Conservation (phyloP, 768 basidiomycete genomes). For the Macrolepiota fuliginosa region DNA sequence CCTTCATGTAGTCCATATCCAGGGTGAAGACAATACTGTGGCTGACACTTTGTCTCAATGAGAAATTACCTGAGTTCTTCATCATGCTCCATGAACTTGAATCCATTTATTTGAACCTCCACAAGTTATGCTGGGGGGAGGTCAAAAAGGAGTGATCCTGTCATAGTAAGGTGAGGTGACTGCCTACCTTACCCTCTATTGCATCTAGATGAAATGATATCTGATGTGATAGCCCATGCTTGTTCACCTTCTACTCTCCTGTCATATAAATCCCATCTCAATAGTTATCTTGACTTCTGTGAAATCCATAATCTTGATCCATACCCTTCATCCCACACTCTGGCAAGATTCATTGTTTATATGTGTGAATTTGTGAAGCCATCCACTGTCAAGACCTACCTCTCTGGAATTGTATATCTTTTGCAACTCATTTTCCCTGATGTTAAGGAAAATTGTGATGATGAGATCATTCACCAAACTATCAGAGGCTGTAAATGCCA, state of each 20-base stretch:
- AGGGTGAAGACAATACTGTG: not conserved
- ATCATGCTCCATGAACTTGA: not conserved
- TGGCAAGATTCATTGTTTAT: not conserved
- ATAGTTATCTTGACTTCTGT: not conserved
- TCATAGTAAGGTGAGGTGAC: no score
- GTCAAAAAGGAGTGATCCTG: no score
- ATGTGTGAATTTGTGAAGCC: not conserved
- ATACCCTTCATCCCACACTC: not conserved
- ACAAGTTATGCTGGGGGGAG: not conserved
- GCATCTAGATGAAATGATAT: no score
- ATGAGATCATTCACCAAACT: no score
- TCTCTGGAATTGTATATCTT: not conserved
- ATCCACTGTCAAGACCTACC: not conserved
- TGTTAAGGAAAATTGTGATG: no score
- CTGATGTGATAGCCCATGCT: no score
- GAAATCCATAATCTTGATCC: not conserved
- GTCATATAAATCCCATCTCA: not conserved
- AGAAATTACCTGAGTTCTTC: not conserved
- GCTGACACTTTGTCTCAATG: not conserved
- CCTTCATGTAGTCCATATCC: not conserved
- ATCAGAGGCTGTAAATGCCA: no score
- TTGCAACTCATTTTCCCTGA: no score
- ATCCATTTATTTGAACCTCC: not conserved
- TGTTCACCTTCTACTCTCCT: no score
- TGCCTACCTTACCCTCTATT: no score